phyloP scores from a whole-genome alignment of 2,329 filamentous ascomycete genomes.

The Ophiostoma himal-ulmi region DNA sequence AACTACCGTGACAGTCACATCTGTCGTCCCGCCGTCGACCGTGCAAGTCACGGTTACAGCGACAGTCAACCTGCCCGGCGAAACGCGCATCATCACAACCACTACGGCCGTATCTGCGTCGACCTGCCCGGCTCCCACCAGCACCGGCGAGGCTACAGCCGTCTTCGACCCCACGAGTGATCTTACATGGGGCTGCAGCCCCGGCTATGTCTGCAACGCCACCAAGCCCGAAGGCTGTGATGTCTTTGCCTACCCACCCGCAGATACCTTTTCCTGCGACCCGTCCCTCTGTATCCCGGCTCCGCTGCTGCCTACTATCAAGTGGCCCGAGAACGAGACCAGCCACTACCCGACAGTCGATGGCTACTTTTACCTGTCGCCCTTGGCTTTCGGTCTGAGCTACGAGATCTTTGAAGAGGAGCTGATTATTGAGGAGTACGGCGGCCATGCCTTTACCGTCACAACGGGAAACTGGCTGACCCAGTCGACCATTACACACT shows the following conservation, averaged over 20 bases:
- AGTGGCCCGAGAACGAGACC: conserved; percentile 43
- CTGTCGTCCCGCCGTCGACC: conserved; percentile 21
- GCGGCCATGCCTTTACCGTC: conserved; percentile 37
- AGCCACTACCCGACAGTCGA: conserved; percentile 47
- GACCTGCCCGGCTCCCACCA: conserved; percentile 42
- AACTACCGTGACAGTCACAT: conserved; percentile 20
- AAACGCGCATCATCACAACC: conserved; percentile 15
- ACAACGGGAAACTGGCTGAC: conserved; percentile 53
- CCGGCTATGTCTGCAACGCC: conserved; percentile 50
- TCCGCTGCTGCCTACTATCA: conserved; percentile 34
- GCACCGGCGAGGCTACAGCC: conserved; percentile 23
- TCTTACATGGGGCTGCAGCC: conserved; percentile 49
- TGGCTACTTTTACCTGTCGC: conserved; percentile 61
- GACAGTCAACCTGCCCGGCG: conserved; percentile 17
- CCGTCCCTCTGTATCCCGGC: conserved; percentile 41
- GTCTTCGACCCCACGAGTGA: conserved; percentile 37
- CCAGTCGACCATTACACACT: conserved; percentile 44
- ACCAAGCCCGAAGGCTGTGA: conserved; percentile 46
- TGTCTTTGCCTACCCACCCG: conserved; percentile 45
- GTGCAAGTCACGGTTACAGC: conserved; percentile 18
- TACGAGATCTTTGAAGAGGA: conserved; percentile 55
- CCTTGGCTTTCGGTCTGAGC: conserved; percentile 55
- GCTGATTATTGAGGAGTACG: conserved; percentile 34
- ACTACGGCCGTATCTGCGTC: conserved; percentile 30
- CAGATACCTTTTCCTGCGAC: conserved; percentile 43